Percentiles rank a stretch among this genome's conserved stretches.
phyloP scores from a whole-genome alignment of 2,329 filamentous ascomycete genomes.

The Aspergillus transmontanensis region DNA sequence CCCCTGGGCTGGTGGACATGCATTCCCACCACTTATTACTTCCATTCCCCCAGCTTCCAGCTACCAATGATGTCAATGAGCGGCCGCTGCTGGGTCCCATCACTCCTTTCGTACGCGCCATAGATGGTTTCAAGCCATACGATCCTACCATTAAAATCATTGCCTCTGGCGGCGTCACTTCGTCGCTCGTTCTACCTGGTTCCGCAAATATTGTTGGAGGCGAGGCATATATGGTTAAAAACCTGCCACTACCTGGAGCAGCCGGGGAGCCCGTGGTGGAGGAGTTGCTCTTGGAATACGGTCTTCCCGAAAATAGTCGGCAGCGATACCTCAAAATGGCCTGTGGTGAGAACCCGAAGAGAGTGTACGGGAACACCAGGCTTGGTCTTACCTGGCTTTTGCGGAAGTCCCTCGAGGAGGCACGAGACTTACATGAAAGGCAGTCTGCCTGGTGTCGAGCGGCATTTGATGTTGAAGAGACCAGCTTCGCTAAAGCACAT shows the following conservation, averaged over 20 bases:
- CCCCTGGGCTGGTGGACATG: constrained; percentile 71
- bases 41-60: constrained; percentile 57
- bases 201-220: constrained; percentile 74
- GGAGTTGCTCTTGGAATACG: constrained; percentile 66
- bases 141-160: constrained; percentile 69
- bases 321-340: constrained; percentile 79
- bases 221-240: constrained; percentile 70
- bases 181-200: constrained; percentile 67
- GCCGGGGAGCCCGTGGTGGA: constrained; percentile 62
- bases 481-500: neutral
- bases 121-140: constrained; percentile 65
- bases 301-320: constrained; percentile 52
- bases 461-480: neutral
- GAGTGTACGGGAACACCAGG: constrained; percentile 62
- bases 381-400: constrained; percentile 72
- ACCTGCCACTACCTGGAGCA: constrained; percentile 56
- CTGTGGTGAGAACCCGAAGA: constrained; percentile 71
- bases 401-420: constrained; percentile 63
- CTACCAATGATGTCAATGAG: constrained; percentile 65
- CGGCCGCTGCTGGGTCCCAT: constrained; percentile 52
- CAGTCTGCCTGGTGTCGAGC: constrained; percentile 1
- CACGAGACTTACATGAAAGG: constrained; percentile 20
- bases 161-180: constrained; percentile 73
- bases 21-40: constrained; percentile 67
- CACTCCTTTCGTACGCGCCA: constrained; percentile 68